Evolutionary conservation across 352 stramenopile genomes (phyloP), one percentile per base, ranked within the genome.

Genomic region (Phytopythium litorale): DNA sequence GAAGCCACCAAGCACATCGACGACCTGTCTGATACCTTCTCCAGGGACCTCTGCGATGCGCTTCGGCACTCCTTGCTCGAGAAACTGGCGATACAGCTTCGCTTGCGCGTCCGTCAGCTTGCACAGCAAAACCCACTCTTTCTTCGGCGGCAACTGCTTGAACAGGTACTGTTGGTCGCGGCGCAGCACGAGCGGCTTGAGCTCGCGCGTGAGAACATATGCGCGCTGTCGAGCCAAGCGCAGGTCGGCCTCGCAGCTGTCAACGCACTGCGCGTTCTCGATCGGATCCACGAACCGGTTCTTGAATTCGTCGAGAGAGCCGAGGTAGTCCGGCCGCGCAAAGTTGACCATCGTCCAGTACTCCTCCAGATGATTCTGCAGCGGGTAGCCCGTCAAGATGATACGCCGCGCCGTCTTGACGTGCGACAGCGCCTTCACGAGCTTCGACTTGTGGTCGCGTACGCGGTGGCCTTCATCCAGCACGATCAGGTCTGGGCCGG

Each of bases 361-460:
- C 70, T 97, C 89, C 50, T 96, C 87, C 50, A 99, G 64, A 68
- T 98, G 96, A 62, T 99, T 99, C 63, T 98, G 95, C 56, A 99
- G 75, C 18, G 96, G 96, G 42, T 98, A 98, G 6, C 96, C 96
- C 3, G 94, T 98, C 12, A 99, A 67, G 8, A 98, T 91, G 54
- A 99, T 90, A 13, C 95, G 81, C n/a, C 85, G 79, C 45, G 84
- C 79, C 8, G 88, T 96, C 58, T 90, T 81, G 4, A 96, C 86
- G 45, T 92, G 70, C 23, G 71, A 75, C 2, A 97, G 66, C 40
- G 85, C 87, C 64, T 94, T 91, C 11, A 97, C 86, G 40, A 96
- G 72, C 70, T 97, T 92, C n/a, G 88, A 96, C 59, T 97, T 96
- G 66, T 88, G 81, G 21, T 97, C 87, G 7, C 89, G 88, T 13